Conservation (phyloP, 2,329 filamentous ascomycete species). For the Phaeosphaeriaceae sp. region DNA sequence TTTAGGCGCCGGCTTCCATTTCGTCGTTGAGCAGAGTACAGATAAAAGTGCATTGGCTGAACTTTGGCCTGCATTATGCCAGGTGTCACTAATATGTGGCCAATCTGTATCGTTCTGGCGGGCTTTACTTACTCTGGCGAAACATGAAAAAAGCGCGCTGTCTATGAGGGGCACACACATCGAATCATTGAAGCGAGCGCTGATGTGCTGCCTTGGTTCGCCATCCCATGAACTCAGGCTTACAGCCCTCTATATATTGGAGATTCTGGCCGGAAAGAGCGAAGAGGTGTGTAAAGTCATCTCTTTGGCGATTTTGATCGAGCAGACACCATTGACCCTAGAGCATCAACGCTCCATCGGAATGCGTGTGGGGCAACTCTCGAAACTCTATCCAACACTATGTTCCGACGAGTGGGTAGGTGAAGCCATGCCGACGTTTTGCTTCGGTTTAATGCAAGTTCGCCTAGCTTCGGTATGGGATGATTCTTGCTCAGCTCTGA, state of each 20-base stretch:
- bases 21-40: conserved; percentile 68
- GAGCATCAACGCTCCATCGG: conserved; percentile 78
- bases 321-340: conserved; percentile 78
- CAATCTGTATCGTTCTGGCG: conserved; percentile 52
- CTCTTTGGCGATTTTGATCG: conserved; percentile 75
- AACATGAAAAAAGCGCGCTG: conserved; percentile 63
- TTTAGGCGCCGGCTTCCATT: conserved; percentile 74
- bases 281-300: conserved; percentile 61
- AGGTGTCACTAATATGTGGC: conserved; percentile 70
- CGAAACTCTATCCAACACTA: conserved; percentile 65
- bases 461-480: conserved; percentile 88
- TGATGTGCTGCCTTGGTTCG: conserved; percentile 76
- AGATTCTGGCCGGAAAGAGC: conserved; percentile 59
- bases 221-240: conserved; percentile 77
- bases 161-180: conserved; percentile 61
- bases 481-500: conserved; percentile 76
- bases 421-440: conserved; percentile 77
- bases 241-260: conserved; percentile 74
- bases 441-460: conserved; percentile 88
- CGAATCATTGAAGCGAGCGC: conserved; percentile 66
- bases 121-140: conserved; percentile 62
- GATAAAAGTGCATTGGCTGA: conserved; percentile 57
- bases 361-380: conserved; percentile 85
- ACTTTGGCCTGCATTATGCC: conserved; percentile 70
- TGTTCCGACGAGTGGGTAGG: conserved; percentile 69